Evolutionary conservation across 441 rosid species (phyloP), one percentile per base, ranked within the genome.

Genomic region (Pelargonium myrrhifolium): DNA sequence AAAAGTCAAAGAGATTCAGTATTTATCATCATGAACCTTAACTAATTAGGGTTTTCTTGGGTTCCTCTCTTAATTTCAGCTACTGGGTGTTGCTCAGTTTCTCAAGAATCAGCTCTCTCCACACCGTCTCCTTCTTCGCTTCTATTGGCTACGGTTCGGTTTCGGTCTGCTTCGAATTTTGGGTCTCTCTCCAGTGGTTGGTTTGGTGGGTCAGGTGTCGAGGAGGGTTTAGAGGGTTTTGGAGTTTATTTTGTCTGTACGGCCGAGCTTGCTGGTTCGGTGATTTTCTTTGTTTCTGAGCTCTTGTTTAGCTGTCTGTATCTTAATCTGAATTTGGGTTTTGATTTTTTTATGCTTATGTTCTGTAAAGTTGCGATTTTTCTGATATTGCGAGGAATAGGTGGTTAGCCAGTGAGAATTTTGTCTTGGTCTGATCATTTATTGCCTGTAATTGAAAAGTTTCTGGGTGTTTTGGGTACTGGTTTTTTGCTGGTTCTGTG

Each of bases 11-110:
- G 43, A 58, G 63, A 12, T 58, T 63, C 67, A 40, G 65, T 62
- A 53, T 74, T 68, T 74, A 67, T 72, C 68, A 70, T 43, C 64
- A 66, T 28, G 37, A 35, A 42, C 39, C 65, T 24, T 24, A 26
- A 12, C 71, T 37, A 61, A 56, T 72, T 77, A 72, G 83, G 82
- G 82, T 72, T 78, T 77, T 37, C 28, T 47, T 24, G 22, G 6
- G 10, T 65, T 71, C 26, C 28, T 65, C 71, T 68, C 61, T 60
- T 55, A 62, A 39, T 68, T 51, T 73, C 65, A 40, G 37, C 64
- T 28, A 40, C 71, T 60, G 51, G 78, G 71, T 31, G 0, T 58
- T 43, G 63, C 58, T 62, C 62, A 20, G 17, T 49, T 64, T 21
- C 22, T 64, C n/a, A 31, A 18, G 61, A 31, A 59, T 65, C 61